A percentile compares a stretch with the other conserved stretches of the same genome.
Conservation (phyloP, 1,139 yeast species). For the Yamadazyma friedrichii region DNA sequence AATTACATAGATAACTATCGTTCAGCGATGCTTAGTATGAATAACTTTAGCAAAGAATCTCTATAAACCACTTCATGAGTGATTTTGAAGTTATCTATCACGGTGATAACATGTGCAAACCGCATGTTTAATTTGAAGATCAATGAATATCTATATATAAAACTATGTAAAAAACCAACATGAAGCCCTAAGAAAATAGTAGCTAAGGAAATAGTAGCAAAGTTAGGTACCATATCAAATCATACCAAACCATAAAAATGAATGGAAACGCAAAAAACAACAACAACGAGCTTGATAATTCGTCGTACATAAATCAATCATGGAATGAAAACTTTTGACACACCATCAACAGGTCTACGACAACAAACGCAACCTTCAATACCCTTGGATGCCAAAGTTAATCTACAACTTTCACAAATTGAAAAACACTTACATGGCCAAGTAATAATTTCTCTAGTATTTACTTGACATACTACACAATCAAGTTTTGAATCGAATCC, state of each 20-base stretch:
- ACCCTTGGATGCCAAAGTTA: constrained; percentile 71
- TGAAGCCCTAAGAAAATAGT: background rate
- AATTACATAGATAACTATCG: no score
- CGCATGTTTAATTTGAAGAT: no score
- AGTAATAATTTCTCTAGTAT: constrained; percentile 71
- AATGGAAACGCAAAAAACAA: no score
- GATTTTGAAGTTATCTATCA: no score
- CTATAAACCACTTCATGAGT: no score
- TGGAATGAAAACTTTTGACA: constrained; percentile 53
- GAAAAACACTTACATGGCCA: constrained; percentile 96
- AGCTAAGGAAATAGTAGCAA: no score
- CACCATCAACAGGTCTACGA: constrained; percentile 64
- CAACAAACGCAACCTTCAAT: constrained; percentile 86
- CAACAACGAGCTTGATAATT: background rate
- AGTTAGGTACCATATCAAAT: no score
- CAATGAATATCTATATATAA: no score
- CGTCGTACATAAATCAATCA: constrained; percentile 16
- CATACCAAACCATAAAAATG: no score
- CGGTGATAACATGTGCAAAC: no score
- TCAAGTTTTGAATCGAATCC: constrained; percentile 22
- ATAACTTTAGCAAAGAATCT: no score
- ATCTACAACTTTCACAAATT: constrained; percentile 79
- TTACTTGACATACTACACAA: constrained; percentile 82
- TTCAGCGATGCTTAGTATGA: no score
- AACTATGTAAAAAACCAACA: background rate